These are phyloP conservation scores for Capsicum chinense DNA, from an alignment of 257 asterid species.

Conservation along the genomic window DNA sequence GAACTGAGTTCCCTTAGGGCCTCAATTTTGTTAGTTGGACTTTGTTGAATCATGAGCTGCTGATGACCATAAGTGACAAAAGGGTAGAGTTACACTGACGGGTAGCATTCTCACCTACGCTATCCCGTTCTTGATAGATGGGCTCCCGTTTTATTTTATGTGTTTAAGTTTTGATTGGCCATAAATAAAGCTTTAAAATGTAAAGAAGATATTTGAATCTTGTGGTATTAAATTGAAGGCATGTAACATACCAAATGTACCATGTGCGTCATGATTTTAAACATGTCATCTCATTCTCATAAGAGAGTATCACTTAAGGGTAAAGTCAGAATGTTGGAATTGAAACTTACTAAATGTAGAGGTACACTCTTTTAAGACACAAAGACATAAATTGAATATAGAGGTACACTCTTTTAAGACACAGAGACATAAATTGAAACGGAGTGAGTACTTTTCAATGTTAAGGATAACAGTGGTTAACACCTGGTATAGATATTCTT, in stretches of 20 bases:
- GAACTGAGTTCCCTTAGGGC: not conserved
- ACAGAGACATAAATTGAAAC: not conserved
- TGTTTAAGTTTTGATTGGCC: not conserved
- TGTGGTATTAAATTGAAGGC: not conserved
- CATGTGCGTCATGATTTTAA: not conserved
- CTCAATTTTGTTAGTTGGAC: not conserved
- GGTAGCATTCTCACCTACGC: not conserved
- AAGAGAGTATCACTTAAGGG: not conserved
- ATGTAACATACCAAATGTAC: not conserved
- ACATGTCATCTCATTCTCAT: not conserved
- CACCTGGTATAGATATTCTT: not conserved
- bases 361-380: not conserved
- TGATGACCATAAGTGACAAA: not conserved
- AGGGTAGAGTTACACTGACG: not conserved
- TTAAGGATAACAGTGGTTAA: not conserved
- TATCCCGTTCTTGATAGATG: not conserved
- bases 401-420: not conserved
- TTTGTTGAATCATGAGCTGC: not conserved
- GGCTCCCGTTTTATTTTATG: not conserved
- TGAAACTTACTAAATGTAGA: too few relatives aligned
- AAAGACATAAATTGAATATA: not conserved
- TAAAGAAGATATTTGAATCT: not conserved
- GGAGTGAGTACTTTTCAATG: not conserved
- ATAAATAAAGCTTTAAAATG: not conserved
- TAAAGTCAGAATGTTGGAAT: not conserved